A percentile compares a stretch with the other conserved stretches of the same genome.
phyloP scores from a whole-genome alignment of 345 rosid genomes.

The Carallia pectinifolia region DNA sequence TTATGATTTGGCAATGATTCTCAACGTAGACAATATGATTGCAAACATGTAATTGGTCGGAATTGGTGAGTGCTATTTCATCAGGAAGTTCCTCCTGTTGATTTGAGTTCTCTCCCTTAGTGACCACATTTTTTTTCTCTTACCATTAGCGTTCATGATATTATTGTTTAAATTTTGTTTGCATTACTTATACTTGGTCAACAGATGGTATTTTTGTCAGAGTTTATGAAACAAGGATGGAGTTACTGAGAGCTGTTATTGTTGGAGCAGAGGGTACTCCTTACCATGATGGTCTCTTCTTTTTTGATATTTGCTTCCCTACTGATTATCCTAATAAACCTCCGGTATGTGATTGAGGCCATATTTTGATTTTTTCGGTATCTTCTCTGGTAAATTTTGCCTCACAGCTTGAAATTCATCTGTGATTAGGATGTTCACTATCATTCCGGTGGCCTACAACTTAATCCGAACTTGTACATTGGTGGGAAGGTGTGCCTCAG shows the following conservation, averaged over 20 bases:
- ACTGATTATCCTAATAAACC: constrained; percentile 64
- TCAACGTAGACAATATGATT: too few relatives aligned
- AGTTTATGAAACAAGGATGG: constrained; percentile 90
- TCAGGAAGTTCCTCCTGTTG: too few relatives aligned
- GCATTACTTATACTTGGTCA: constrained; percentile 11
- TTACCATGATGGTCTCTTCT: constrained; percentile 91
- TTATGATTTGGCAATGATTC: too few relatives aligned
- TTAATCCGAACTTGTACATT: constrained; percentile 80
- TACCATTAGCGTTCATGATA: background rate
- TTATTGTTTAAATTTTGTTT: constrained; percentile 4
- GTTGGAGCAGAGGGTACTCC: constrained; percentile 95
- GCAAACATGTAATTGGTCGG: too few relatives aligned
- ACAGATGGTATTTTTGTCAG: constrained; percentile 85
- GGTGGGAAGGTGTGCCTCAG: constrained; percentile 90
- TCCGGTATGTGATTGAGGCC: constrained; percentile 50
- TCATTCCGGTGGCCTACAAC: constrained; percentile 77
- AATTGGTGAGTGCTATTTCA: too few relatives aligned
- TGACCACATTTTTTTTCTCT: background rate
- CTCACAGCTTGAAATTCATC: constrained; percentile 17
- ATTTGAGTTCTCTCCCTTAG: too few relatives aligned
- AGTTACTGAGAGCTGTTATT: constrained; percentile 87
- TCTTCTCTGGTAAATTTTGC: background rate
- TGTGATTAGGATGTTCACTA: constrained; percentile 61
- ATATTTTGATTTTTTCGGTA: constrained; percentile 1
- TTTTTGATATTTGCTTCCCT: constrained; percentile 87